A percentile compares a stretch with the other conserved stretches of the same genome.
Conservation (phyloP, 805 yeast genomes). For the Candida dendrica region DNA sequence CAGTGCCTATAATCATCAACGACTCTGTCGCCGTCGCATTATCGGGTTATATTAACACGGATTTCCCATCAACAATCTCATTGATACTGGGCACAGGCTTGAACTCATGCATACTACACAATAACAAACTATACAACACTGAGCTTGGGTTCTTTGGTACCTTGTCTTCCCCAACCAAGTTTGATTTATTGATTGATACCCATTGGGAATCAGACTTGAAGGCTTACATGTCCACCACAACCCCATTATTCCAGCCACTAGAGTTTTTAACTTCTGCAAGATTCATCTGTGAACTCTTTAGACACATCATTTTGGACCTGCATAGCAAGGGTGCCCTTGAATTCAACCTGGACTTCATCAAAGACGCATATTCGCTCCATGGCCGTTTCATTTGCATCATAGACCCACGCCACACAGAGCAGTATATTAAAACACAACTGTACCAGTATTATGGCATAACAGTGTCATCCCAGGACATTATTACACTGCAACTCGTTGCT, state of each 20-base stretch:
- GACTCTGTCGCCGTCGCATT: slow-evolving; percentile 62
- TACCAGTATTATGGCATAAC: background rate
- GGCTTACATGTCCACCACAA: slow-evolving; percentile 3
- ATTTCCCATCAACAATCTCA: slow-evolving; percentile 34
- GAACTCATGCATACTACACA: slow-evolving; percentile 39
- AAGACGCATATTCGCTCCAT: slow-evolving; percentile 5
- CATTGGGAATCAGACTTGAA: slow-evolving; percentile 15
- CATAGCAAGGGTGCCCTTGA: background rate
- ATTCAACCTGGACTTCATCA: background rate
- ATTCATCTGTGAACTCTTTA: slow-evolving; percentile 45
- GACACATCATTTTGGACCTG: slow-evolving; percentile 34
- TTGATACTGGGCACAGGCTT: slow-evolving; percentile 66
- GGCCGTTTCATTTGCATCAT: slow-evolving; percentile 8
- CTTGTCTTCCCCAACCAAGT: slow-evolving; percentile 27
- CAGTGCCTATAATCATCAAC: slow-evolving; percentile 44
- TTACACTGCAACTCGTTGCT: slow-evolving; percentile 25
- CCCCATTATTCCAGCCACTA: slow-evolving; percentile 43
- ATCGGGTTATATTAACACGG: slow-evolving; percentile 33
- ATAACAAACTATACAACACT: slow-evolving; percentile 33
- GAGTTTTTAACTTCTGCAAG: slow-evolving; percentile 51
- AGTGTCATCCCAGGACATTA: slow-evolving; percentile 11
- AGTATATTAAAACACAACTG: background rate
- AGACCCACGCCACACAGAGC: background rate
- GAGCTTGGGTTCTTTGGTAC: slow-evolving; percentile 52
- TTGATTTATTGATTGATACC: slow-evolving; percentile 32